Base-by-base conservation (phyloP, 208 protist genomes). In the Strigomonas oncopelti region DNA sequence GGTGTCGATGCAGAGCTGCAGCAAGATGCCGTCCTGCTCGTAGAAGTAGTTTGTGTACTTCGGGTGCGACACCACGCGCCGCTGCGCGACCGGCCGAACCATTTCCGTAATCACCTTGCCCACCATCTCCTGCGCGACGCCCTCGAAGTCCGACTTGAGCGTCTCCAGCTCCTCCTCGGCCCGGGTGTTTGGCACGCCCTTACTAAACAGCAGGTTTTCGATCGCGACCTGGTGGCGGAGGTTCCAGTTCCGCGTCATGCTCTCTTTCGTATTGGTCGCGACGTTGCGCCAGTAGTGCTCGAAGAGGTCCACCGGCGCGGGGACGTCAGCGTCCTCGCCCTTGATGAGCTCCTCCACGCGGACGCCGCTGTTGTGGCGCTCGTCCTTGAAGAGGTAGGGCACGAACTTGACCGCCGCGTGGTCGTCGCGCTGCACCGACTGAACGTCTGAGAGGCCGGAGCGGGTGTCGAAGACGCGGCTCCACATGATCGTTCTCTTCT, bases 1-100 rank as follows among this genome's bases (percentile, higher is more conserved):
- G 28, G 71, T 79, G 75, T 95, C 84, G 46, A 91, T 66, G 54
- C 74, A 81, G 27, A 88, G 59, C 8, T 62, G 55, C 11, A 90
- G 25, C 25, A 92, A 53, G 18, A 95, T 67, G 29, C 80, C 84
- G 52, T 80, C 28, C 7, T 60, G 9, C 25, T 65, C 85, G 36
- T 79, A 91, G 61, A 73, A 66, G 13, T 54, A 62, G 57, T 67
- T 36, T 0, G 69, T 45, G 38, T 66, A 55, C 16, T 5, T 27
- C 13, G 80, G 66, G 56, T 81, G 66, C 8, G 62, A 38, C 18
- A 31, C 5, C 22, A 81, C 22, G 57, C 48, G 54, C 27, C 81
- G 80, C 42, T 73, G 56, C 1, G 73, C 61, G 16, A 72, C 25
- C 9, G 80, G 75, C 14, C 68, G 52, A 0, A 78, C 46, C 29